These are phyloP conservation scores for Pholiota molesta DNA, from an alignment of 768 basidiomycete species.

Conservation along the genomic window DNA sequence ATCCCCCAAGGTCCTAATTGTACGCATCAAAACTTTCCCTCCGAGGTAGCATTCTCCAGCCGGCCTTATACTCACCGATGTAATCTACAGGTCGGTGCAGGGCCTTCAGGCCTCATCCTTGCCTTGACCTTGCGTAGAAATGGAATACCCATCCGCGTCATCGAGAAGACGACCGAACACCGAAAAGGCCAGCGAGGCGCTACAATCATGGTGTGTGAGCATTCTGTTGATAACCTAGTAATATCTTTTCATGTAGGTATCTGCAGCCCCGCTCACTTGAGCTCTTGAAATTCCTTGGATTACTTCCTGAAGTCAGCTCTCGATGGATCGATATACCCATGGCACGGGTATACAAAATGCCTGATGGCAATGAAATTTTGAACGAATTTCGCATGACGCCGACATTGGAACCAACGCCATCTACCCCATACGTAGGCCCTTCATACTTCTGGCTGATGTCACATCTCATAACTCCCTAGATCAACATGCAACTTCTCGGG, in stretches of 20 bases:
- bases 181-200: slow-evolving; percentile 33
- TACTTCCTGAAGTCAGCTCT: not conserved
- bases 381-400: not conserved
- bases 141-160: slow-evolving; percentile 49
- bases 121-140: slow-evolving; percentile 44
- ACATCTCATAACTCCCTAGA: not conserved
- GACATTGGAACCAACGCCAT: not conserved
- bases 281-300: slow-evolving; percentile 5
- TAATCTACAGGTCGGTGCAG: slow-evolving; percentile 38
- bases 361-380: not conserved
- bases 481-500: slow-evolving; percentile 23
- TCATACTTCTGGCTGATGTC: not conserved
- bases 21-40: too few species aligned
- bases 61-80: too few species aligned
- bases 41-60: too few species aligned
- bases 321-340: not conserved
- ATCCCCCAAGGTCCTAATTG: too few species aligned
- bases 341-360: not conserved
- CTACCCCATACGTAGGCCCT: not conserved
- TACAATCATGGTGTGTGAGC: slow-evolving; percentile 1
- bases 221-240: not conserved
- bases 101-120: slow-evolving; percentile 46
- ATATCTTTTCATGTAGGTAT: not conserved
- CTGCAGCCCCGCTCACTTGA: slow-evolving; percentile 7
- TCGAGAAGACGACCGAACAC: slow-evolving; percentile 41